Evolutionary conservation across 192 early-diverging fungal species (phyloP).

Genomic region (Gaertneriomyces semiglobifer): DNA sequence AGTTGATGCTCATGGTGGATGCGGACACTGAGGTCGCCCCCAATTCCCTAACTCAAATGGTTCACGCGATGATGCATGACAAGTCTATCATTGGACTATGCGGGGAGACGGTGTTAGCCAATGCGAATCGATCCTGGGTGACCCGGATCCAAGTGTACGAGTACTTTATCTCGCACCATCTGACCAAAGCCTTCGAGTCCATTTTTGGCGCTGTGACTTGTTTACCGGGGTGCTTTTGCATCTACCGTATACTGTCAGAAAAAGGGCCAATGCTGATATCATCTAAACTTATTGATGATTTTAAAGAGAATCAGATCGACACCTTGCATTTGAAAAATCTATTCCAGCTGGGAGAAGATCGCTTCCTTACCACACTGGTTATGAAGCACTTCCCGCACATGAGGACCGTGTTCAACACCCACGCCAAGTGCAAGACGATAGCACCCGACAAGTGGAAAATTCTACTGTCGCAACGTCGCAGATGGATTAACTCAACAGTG

Average conservation of each 20-base stretch:
- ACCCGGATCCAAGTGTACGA: constrained; percentile 93
- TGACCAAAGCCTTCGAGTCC: constrained; percentile 66
- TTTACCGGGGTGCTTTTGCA: constrained; percentile 50
- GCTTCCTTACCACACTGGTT: constrained; percentile 88
- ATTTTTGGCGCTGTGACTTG: constrained; percentile 51
- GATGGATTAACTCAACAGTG: constrained; percentile 94
- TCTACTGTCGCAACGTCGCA: constrained; percentile 82
- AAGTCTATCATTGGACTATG: constrained; percentile 75
- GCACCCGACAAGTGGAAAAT: constrained; percentile 84
- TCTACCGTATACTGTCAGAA: constrained; percentile 52
- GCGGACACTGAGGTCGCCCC: constrained; percentile 43
- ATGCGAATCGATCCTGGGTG: constrained; percentile 80
- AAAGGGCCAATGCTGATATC: constrained; percentile 70
- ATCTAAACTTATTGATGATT: constrained; percentile 71
- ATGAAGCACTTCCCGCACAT: constrained; percentile 90
- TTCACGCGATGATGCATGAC: constrained; percentile 57
- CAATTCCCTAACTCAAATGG: constrained; percentile 33
- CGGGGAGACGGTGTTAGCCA: constrained; percentile 82
- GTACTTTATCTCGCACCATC: constrained; percentile 93
- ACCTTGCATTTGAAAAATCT: constrained; percentile 93
- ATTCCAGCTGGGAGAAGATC: constrained; percentile 84
- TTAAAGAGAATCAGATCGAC: constrained; percentile 78
- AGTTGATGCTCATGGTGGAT: constrained; percentile 43
- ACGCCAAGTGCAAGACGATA: constrained; percentile 79
- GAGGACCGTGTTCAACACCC: constrained; percentile 82